Evolutionary conservation across 352 stramenopile genomes (phyloP), one percentile per base, ranked within the genome.

Genomic region (Globisporangium takayamanum): DNA sequence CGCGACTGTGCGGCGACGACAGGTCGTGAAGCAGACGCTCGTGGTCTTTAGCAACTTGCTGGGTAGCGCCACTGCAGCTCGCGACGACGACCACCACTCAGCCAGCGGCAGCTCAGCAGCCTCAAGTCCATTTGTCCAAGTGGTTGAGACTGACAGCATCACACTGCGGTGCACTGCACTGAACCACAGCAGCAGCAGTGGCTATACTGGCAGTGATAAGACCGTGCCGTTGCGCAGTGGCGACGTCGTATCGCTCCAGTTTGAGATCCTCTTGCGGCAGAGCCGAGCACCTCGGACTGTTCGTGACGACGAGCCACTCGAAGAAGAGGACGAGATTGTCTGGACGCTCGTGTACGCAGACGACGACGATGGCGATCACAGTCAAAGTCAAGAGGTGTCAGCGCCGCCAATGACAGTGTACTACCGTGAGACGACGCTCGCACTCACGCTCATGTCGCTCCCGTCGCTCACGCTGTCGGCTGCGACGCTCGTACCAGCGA

Each of bases 301-400:
- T n/a, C 37, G n/a, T 26, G 52, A 60, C 14, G 20, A 59, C 14
- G 59, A 65, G 28, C 50, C n/a, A 10, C 50, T 60, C 2, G 67
- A 80, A 18, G 59, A 84, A 22, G 60, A 73, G 28, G 66, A 81
- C 33, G 55, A 75, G 55, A 69, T 91, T 26, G 69, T 87, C 50
- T 91, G 81, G 78, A 84, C 67, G 36, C 67, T 89, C 45, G 65
- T 88, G 10, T 89, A 91, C 55, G 70, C 68, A 5, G 57, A 60
- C 7, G 64, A 64, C 3, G 28, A 46, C 6, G 57, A 50, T 26
- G 30, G 14, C 14, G 20, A 15, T 10, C 8, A 33, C 15, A 2
- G 2, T 18, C 8, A 33, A 20, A 2, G 2, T 18, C n/a, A 33
- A 1, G 5, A 3, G 5, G n/a, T 16, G 64, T 75, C 18, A 59